Evolutionary conservation across 495 filamentous ascomycete genomes (phyloP).

Genomic region (Penicillium cataractarum): DNA sequence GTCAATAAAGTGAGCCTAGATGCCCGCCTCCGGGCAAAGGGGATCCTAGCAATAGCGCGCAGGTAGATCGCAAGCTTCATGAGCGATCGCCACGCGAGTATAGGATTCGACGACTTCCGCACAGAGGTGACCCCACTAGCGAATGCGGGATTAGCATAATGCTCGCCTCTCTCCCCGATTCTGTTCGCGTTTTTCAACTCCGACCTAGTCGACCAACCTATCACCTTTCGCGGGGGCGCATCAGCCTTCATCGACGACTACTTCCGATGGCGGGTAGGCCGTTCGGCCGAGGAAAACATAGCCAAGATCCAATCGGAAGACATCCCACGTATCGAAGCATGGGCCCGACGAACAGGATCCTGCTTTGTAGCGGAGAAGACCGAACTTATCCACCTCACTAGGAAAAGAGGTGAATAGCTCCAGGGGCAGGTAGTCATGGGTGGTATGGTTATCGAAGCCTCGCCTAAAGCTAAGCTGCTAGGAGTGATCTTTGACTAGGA

Average conservation of each 20-base stretch:
- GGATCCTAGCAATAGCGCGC: constrained; percentile 22
- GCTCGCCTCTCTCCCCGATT: constrained; percentile 32
- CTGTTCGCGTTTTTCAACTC: constrained; percentile 34
- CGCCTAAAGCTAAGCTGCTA: not conserved
- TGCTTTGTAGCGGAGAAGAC: constrained; percentile 31
- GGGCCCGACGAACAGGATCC: constrained; percentile 21
- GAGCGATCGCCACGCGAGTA: constrained; percentile 23
- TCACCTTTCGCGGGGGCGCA: constrained; percentile 23
- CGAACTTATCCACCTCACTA: constrained; percentile 31
- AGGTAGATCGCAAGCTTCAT: constrained; percentile 33
- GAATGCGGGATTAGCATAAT: constrained; percentile 24
- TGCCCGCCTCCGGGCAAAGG: constrained; percentile 14
- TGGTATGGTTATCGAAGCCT: not conserved
- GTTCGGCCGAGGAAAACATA: constrained; percentile 27
- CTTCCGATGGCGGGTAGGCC: constrained; percentile 24
- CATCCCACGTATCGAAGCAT: constrained; percentile 25
- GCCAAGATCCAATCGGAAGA: constrained; percentile 12
- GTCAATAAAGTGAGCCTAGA: constrained; percentile 32
- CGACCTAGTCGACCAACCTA: constrained; percentile 28
- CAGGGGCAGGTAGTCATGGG: not conserved
- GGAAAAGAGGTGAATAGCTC: constrained; percentile 6
- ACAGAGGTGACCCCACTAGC: not conserved
- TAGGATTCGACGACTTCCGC: constrained; percentile 31
- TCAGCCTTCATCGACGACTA: constrained; percentile 33
- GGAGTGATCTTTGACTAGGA: constrained; percentile 7